Evolutionary conservation across 140 eudicot species (phyloP).

Genomic region (Bidens hawaiensis): DNA sequence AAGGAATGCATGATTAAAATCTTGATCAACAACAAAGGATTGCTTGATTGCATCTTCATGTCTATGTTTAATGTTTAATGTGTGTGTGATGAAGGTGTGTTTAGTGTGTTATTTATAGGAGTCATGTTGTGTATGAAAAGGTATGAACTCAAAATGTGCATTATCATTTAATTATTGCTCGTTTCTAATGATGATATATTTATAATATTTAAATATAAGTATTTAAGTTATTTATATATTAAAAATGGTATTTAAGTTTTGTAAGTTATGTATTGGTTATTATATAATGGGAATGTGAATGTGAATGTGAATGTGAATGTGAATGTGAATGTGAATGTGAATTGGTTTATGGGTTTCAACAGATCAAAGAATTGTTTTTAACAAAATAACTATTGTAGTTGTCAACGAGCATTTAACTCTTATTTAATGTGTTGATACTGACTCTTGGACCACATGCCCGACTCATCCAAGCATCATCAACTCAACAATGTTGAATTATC

Average conservation of each 20-base stretch:
- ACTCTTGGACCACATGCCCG: constrained; percentile 16
- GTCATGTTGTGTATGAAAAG: constrained; percentile 12
- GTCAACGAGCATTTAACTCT: background rate
- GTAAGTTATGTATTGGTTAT: background rate
- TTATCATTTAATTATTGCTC: background rate
- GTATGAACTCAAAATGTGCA: constrained; percentile 25
- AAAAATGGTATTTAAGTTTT: background rate
- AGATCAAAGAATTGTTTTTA: background rate
- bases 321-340: background rate
- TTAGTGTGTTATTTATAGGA: constrained; percentile 17
- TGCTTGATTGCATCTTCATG: constrained; percentile 17
- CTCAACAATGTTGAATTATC: too few species aligned
- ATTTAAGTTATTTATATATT: background rate
- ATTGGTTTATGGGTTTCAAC: too few species aligned
- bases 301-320: background rate
- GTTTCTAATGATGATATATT: too few species aligned
- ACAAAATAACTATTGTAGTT: background rate
- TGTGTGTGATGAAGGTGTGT: constrained; percentile 13
- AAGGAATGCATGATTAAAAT: constrained; percentile 19
- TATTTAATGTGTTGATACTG: constrained; percentile 7
- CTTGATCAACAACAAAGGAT: constrained; percentile 15
- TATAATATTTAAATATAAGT: background rate
- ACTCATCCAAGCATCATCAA: too few species aligned
- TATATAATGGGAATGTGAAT: background rate
- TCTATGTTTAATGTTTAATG: background rate